These are phyloP conservation scores for Drechslerella dactyloides DNA, from an alignment of 2,329 filamentous ascomycete species.

Conservation along the genomic window DNA sequence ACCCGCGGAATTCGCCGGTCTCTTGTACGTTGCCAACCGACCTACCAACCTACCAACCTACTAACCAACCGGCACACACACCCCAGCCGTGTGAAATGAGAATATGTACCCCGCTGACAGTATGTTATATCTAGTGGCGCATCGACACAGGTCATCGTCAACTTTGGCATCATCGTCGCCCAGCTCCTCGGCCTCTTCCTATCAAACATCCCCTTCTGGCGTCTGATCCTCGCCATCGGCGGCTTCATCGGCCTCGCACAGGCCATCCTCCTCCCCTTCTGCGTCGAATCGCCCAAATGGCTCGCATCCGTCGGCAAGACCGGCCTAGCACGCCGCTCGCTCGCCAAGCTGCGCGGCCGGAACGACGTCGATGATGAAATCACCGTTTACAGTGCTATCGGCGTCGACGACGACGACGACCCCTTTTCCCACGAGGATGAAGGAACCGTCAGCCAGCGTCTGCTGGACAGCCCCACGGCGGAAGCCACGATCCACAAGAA, in stretches of 20 bases:
- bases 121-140: slow-evolving; percentile 62
- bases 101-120: not conserved
- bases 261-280: slow-evolving; percentile 71
- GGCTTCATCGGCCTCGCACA: slow-evolving; percentile 73
- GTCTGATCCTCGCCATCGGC: slow-evolving; percentile 78
- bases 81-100: not conserved
- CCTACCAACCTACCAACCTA: not conserved
- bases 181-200: slow-evolving; percentile 87
- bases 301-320: slow-evolving; percentile 71
- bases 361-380: slow-evolving; percentile 77
- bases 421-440: slow-evolving; percentile 52
- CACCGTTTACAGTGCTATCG: slow-evolving; percentile 63
- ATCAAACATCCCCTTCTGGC: slow-evolving; percentile 74
- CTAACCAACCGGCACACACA: not conserved
- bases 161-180: slow-evolving; percentile 82
- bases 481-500: slow-evolving; percentile 55
- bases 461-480: slow-evolving; percentile 62
- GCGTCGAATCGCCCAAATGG: slow-evolving; percentile 89
- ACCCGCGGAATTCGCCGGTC: slow-evolving; percentile 73
- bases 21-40: slow-evolving; percentile 67
- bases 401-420: slow-evolving; percentile 36
- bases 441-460: slow-evolving; percentile 65
- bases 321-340: slow-evolving; percentile 68
- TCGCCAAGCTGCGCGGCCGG: slow-evolving; percentile 78
- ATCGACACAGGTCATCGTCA: slow-evolving; percentile 92